A percentile compares a stretch with the other conserved stretches of the same genome.
Conservation (phyloP, 805 yeast genomes). For the Yamadazyma scolyti region DNA sequence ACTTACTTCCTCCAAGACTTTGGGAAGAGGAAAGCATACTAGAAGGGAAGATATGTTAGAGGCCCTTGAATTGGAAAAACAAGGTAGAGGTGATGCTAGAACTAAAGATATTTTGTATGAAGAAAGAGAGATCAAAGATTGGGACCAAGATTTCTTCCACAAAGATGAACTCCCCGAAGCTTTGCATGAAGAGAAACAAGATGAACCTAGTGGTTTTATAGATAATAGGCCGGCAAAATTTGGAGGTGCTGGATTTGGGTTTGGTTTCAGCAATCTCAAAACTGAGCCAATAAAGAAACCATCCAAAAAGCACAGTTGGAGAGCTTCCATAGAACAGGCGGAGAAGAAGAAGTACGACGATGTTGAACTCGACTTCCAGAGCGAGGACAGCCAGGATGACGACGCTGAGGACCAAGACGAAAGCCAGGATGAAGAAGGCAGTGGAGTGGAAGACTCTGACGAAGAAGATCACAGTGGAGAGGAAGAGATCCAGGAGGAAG, state of each 20-base stretch:
- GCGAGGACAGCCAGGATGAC: constrained; percentile 25
- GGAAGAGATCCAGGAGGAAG: constrained; percentile 22
- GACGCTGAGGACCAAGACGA: constrained; percentile 19
- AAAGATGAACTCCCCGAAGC: constrained; percentile 14
- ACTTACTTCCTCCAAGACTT: constrained; percentile 67
- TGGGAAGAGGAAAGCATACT: constrained; percentile 74
- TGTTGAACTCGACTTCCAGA: constrained; percentile 59
- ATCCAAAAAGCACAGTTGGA: constrained; percentile 79
- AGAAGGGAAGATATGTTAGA: constrained; percentile 67
- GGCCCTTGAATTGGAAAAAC: constrained; percentile 67
- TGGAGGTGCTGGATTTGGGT: constrained; percentile 66
- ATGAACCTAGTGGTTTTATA: constrained; percentile 39
- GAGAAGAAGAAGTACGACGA: constrained; percentile 43
- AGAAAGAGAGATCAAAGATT: constrained; percentile 58
- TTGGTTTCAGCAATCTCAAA: constrained; percentile 58
- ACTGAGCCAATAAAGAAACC: constrained; percentile 19
- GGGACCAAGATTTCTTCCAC: constrained; percentile 48
- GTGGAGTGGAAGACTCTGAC: constrained; percentile 16
- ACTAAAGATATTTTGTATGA: constrained; percentile 67
- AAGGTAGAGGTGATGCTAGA: constrained; percentile 64
- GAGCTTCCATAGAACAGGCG: constrained; percentile 32
- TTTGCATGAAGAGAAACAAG: constrained; percentile 15
- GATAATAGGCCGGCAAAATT: constrained; percentile 66
- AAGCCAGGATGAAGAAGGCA: constrained; percentile 17
- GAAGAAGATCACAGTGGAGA: constrained; percentile 20